These are phyloP conservation scores for Hyaloperonospora brassicae DNA, from an alignment of 352 stramenopile species.

Conservation along the genomic window DNA sequence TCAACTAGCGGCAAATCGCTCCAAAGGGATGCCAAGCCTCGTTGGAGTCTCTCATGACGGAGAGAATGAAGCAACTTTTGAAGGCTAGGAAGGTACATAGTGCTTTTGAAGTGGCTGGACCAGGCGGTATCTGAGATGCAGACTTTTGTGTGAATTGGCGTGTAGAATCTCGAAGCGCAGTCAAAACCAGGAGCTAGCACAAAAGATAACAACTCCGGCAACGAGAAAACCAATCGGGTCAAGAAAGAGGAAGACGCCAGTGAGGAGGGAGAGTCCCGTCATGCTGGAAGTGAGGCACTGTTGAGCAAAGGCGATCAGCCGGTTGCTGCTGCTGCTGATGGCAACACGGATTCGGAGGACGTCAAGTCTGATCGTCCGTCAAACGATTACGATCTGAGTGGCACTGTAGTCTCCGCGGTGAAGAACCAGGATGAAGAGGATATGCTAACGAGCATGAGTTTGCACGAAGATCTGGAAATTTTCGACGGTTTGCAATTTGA, in stretches of 20 bases:
- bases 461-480: constrained; percentile 74
- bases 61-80: constrained; percentile 41
- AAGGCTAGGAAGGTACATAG: constrained; percentile 32
- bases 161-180: constrained; percentile 19
- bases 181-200: constrained; percentile 4
- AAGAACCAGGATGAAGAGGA: constrained; percentile 47
- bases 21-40: constrained; percentile 26
- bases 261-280: constrained; percentile 1
- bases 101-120: neutral
- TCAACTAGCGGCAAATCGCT: constrained; percentile 25
- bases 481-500: constrained; percentile 86
- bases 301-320: constrained; percentile 8
- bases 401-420: neutral
- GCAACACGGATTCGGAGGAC: constrained; percentile 31
- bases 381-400: constrained; percentile 1
- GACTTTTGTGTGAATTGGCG: neutral
- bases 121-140: neutral
- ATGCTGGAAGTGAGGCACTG: neutral
- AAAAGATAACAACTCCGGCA: constrained; percentile 9
- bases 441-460: constrained; percentile 58
- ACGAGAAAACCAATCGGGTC: constrained; percentile 4
- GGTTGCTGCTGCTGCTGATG: constrained; percentile 9
- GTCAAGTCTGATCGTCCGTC: constrained; percentile 25
- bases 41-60: constrained; percentile 36
- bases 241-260: constrained; percentile 16